Evolutionary conservation across 345 rosid species (phyloP), one percentile per base, ranked within the genome.

Genomic region (Orychophragmus violaceus): DNA sequence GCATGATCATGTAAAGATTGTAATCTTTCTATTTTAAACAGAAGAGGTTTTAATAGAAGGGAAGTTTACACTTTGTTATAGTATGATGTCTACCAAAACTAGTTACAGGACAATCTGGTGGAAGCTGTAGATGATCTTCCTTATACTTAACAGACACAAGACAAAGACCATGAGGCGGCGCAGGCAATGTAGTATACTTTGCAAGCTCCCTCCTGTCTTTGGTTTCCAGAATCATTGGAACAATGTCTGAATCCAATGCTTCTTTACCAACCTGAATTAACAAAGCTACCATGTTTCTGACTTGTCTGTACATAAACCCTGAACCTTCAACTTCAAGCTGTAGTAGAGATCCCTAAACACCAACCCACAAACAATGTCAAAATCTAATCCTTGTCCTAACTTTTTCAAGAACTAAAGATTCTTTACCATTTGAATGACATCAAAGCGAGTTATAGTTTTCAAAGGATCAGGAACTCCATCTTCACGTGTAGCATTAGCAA

Each of bases 281-380:
- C 81, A 93, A 73, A 65, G 94, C 90, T 53, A 84, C 97, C 98
- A 93, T 90, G 85, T 93, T 90, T 49, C 95, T 83, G 22, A 86
- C 96, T 87, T 87, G 98, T 79, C 93, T 72, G 59, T 92, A 92
- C 79, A 92, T 64, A 78, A 92, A 87, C 29, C 95, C 96, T 0
- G 96, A 77, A 71, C 99, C 97, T 82, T 88, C 96, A 53, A 94
- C 96, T 77, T 94, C 90, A 25, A 90, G 77, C 79, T 84, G 89
- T 45, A 90, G 55, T 27, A 90, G 84, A 78, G 92, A 63, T 46
- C 96, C 96, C 96, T 90, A 66, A 33, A 53, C 59, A 74, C 50
- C 30, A 51, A 19, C 52, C 53, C 17, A 29, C 37, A 37, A 36
- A 2, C 11, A 35, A 60, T 8, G 50, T 66, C 9, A 59, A 52